A percentile compares a stretch with the other conserved stretches of the same genome.
These are phyloP conservation scores for Geranium rotundifolium DNA, from an alignment of 345 rosid species.

Conservation along the genomic window DNA sequence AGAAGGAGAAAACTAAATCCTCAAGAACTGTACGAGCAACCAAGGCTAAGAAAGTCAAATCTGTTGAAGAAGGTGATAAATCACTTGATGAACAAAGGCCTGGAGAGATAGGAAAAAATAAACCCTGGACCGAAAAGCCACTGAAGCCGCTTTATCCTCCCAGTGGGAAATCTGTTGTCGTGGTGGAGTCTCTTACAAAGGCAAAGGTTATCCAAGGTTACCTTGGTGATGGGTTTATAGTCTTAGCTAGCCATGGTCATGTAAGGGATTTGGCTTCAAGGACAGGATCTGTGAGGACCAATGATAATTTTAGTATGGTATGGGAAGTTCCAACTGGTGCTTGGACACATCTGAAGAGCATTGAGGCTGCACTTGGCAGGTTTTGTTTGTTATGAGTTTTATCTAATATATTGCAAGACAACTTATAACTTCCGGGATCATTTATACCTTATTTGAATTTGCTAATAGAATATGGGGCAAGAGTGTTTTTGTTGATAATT, in stretches of 20 bases:
- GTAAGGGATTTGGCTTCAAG: constrained; percentile 92
- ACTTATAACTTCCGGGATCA: not conserved
- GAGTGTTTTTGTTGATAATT: constrained; percentile 1
- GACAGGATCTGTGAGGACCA: constrained; percentile 95
- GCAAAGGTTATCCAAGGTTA: constrained; percentile 90
- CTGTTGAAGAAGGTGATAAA: constrained; percentile 20
- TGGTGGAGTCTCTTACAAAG: constrained; percentile 87
- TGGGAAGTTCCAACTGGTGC: constrained; percentile 98
- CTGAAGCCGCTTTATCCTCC: constrained; percentile 67
- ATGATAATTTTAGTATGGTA: constrained; percentile 95
- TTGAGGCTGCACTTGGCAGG: constrained; percentile 82
- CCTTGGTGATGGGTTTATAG: constrained; percentile 86
- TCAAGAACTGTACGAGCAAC: not conserved
- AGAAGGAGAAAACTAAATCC: constrained; percentile 20
- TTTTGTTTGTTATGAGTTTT: constrained; percentile 15
- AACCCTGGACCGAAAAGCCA: constrained; percentile 26
- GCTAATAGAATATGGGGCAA: not conserved
- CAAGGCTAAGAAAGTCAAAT: constrained; percentile 17
- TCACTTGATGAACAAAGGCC: constrained; percentile 23
- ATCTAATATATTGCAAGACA: constrained; percentile 1
- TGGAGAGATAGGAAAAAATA: constrained; percentile 24
- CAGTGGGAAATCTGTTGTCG: constrained; percentile 71
- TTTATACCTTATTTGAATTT: not conserved
- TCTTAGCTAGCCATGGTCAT: constrained; percentile 94
- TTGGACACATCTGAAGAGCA: constrained; percentile 96